Base-by-base conservation (phyloP, 148 eudicot genomes). In the Rhododendron williamsianum region DNA sequence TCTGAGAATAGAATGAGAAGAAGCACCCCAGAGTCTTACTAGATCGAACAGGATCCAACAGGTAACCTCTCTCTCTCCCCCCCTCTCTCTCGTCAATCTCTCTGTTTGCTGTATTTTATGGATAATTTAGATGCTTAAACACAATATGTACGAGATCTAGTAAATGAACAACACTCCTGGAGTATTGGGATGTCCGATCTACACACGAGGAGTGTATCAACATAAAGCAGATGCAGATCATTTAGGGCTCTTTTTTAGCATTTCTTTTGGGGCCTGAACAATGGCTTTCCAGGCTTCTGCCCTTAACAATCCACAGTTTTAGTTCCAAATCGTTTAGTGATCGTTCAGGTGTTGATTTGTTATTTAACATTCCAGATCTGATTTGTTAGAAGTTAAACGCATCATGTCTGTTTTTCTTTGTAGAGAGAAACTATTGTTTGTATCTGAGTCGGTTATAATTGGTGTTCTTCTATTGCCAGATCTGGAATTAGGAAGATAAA, bases 401-500 rank as follows among this genome's bases (percentile, higher is more conserved):
- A 18, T 27, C 65, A 0, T 10, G 36, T n/a, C 30, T 30, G 19
- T 78, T 51, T 46, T 48, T 78, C 56, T 78, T n/a, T 25, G 25
- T 78, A 19, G 51, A 23, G 51, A 78, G 52, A 45, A 48, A 78
- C 38, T 27, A 30, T 11, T 54, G 72, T 38, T 19, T 10, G 46
- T 81, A n/a, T 81, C 71, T 21, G 72, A 38, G 23, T 41, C 21
- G 21, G 63, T 41, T 58, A 52, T n/a, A 81, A 19, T 81, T 81
- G 6, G 21, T 81, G 25, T 52, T 51, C 1, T 11, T 81, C 7
- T 56, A 3, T 35, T 81, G 63, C 35, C 33, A 36, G 84, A 58
- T 81, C 84, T 81, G 43, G 36, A 30, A 25, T 58, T 38, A 41
- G 71, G 52, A 65, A 85, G 83, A 78, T 71, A 38, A 56, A 0